Percentiles rank a stretch among this genome's conserved stretches.
Conservation (phyloP, 495 filamentous ascomycete species). For the Aspergillus funiculosus region DNA sequence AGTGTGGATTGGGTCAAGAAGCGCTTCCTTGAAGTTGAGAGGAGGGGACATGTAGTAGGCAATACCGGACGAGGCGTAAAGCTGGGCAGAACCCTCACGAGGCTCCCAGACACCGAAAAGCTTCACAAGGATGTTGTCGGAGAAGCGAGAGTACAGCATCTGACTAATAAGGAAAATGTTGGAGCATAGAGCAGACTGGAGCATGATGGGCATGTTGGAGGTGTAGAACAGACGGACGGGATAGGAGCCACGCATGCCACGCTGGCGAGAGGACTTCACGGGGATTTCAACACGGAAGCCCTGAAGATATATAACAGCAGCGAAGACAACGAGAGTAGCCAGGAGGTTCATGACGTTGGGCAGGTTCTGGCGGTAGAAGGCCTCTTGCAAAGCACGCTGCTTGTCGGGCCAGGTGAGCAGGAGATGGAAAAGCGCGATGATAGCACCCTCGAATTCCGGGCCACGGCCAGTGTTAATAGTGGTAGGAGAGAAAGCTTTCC, state of each 20-base stretch:
- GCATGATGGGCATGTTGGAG: constrained; percentile 93
- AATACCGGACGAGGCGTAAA: constrained; percentile 83
- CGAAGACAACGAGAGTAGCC: constrained; percentile 88
- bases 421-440: constrained; percentile 97
- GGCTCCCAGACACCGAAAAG: constrained; percentile 98
- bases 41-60: constrained; percentile 99
- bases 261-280: constrained; percentile 98
- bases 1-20: constrained; percentile 94
- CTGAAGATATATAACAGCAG: constrained; percentile 98
- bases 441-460: constrained; percentile 97
- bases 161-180: constrained; percentile 98
- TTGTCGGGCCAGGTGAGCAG: constrained; percentile 98
- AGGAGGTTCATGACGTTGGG: constrained; percentile 99
- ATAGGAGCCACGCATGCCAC: constrained; percentile 86
- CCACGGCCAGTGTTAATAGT: constrained; percentile 99
- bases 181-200: constrained; percentile 95
- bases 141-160: constrained; percentile 98
- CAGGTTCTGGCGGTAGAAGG: constrained; percentile 98
- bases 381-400: constrained; percentile 92
- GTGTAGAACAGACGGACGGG: constrained; percentile 64
- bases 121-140: constrained; percentile 94
- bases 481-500: constrained; percentile 98
- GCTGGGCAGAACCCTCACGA: constrained; percentile 90
- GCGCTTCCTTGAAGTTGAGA: constrained; percentile 91
- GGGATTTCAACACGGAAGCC: constrained; percentile 99